Evolutionary conservation across 2,329 filamentous ascomycete genomes (phyloP), one percentile per base, ranked within the genome.

Genomic region (Tolypocladium inflatum): DNA sequence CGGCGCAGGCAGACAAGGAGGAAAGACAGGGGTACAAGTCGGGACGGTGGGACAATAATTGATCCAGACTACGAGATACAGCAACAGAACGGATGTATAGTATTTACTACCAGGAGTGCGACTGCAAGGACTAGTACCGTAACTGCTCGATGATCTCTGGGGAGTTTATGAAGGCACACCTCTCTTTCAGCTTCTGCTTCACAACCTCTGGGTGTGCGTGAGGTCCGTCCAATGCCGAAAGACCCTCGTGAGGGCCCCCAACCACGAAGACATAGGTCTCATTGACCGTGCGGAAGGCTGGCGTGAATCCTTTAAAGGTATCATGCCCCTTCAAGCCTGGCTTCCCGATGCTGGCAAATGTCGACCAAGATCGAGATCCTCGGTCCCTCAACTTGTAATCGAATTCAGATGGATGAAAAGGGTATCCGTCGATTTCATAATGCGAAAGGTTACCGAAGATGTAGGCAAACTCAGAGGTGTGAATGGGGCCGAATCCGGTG

Each of bases 391-490:
- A 67, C 1, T 67, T 66, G 50, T 74, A 72, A 64, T 82, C 80
- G 6, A 65, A 64, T 1, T 63, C 52, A 0, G 70, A 70, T 0
- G 76, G 71, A 15, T 72, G 64, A 65, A 73, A 75, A 55, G 64
- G 67, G 66, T 67, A 69, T 1, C 63, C 68, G 10, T 63, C 64
- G 4, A 66, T 63, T 55, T 79, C 71, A 64, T 78, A 82, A 55
- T 74, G 68, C 2, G 74, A 71, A 21, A 77, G 61, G 58, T 77
- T 77, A 13, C 71, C 79, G 59, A 78, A 82, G 4, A 80, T 68
- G 65, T 82, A 83, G 6, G 78, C 75, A 33, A 82, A 76, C 55
- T 83, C 80, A 0, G 78, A 77, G 0, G 78, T 80, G 64, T 84
- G 80, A 6, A 80, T 70, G 0, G 76, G 69, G 35, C 80, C 80